These are phyloP conservation scores for Calonectria hongkongensis DNA, from an alignment of 2,329 filamentous ascomycete genomes.

Conservation along the genomic window DNA sequence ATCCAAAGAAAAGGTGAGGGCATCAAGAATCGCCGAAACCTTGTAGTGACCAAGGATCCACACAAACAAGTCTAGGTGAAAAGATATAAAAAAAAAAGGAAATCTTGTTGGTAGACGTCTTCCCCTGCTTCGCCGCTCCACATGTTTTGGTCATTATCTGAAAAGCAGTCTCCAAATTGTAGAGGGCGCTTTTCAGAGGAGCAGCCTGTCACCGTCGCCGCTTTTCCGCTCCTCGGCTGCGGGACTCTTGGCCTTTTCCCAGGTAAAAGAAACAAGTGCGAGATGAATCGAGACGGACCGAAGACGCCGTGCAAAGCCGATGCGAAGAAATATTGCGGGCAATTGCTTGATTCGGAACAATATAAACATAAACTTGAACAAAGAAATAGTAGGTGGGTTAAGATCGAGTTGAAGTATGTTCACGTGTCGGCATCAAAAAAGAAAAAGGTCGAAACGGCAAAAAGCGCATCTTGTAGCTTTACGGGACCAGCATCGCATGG, in stretches of 20 bases:
- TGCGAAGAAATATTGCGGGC: conserved; percentile 53
- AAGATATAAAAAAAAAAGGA: conserved; percentile 47
- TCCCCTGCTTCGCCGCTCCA: conserved; percentile 41
- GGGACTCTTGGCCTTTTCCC: conserved; percentile 37
- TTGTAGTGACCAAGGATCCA: conserved; percentile 56
- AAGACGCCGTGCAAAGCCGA: conserved; percentile 56
- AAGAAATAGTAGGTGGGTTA: conserved; percentile 54
- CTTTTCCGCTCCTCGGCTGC: conserved; percentile 30
- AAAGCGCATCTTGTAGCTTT: conserved; percentile 48
- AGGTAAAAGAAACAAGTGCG: conserved; percentile 51
- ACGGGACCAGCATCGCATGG: conserved; percentile 34
- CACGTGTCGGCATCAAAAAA: conserved; percentile 57
- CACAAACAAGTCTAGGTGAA: conserved; percentile 57
- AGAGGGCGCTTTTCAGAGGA: conserved; percentile 20
- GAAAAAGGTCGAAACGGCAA: conserved; percentile 43
- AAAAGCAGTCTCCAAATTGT: conserved; percentile 7
- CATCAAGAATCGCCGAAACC: conserved; percentile 54
- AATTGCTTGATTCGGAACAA: conserved; percentile 57
- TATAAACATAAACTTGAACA: conserved; percentile 57
- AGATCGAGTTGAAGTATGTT: conserved; percentile 52
- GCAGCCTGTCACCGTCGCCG: conserved; percentile 31
- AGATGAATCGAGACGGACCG: conserved; percentile 56
- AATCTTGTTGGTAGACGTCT: conserved; percentile 54
- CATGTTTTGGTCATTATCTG: conserved; percentile 36
- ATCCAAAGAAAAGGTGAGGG: conserved; percentile 57